Conservation (phyloP, 352 stramenopile species). For the Stephanocyclus meneghinianus region DNA sequence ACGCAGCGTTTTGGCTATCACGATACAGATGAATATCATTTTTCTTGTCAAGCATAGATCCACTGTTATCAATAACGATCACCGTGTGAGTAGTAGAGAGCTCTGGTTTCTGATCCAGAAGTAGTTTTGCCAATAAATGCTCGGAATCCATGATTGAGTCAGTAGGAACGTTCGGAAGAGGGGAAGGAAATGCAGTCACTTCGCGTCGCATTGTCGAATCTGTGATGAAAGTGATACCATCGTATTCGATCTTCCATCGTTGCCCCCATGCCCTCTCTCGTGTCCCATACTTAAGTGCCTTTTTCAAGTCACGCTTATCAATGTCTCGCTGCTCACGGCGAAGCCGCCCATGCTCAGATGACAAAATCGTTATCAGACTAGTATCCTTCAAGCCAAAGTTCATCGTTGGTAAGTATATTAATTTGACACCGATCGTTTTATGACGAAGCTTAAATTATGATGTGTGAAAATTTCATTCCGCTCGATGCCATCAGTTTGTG, state of each 20-base stretch:
- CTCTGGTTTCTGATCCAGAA: conserved; percentile 32
- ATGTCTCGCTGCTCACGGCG: conserved; percentile 53
- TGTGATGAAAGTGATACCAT: conserved; percentile 35
- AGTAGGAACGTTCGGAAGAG: conserved; percentile 17
- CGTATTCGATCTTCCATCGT: conserved; percentile 41
- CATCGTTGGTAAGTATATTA: conserved; percentile 1
- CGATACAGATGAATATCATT: conserved; percentile 40
- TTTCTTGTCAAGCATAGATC: conserved; percentile 37
- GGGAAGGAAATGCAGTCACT: conserved; percentile 35
- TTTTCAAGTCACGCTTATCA: conserved; percentile 49
- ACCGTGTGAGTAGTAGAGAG: conserved; percentile 33
- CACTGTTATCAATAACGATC: conserved; percentile 38
- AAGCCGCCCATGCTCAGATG: conserved; percentile 43
- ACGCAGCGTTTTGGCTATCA: conserved; percentile 38
- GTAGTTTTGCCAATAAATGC: conserved; percentile 9
- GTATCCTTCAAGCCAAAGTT: conserved; percentile 27
- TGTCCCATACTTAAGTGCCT: conserved; percentile 42
- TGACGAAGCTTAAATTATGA: neutral
- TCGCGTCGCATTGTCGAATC: conserved; percentile 22
- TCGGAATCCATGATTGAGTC: neutral
- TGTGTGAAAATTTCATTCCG: neutral
- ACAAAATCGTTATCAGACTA: conserved; percentile 42
- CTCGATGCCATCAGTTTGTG: too few relatives aligned
- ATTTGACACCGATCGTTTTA: too few relatives aligned
- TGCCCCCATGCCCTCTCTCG: conserved; percentile 14